These are phyloP conservation scores for Talaromyces sp. DNA, from an alignment of 2,329 filamentous ascomycete species.

Conservation along the genomic window DNA sequence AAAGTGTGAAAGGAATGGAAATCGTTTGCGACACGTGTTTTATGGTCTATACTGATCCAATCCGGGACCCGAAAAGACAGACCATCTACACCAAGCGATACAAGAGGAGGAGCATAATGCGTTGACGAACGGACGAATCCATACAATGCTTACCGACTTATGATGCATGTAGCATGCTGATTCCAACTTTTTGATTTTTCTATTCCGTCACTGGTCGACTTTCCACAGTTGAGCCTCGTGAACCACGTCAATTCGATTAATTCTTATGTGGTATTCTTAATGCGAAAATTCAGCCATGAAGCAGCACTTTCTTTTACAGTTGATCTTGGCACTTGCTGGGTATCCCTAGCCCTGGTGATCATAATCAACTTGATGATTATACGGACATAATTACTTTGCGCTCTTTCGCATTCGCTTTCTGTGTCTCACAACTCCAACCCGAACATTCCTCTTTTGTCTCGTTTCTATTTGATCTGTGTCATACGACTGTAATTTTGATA, in stretches of 20 bases:
- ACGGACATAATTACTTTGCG: constrained; percentile 2
- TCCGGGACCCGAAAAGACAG: background rate
- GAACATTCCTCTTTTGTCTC: background rate
- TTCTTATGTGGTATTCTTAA: background rate
- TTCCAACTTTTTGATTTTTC: background rate
- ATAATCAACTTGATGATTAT: constrained; percentile 3
- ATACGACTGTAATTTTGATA: background rate
- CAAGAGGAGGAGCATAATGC: constrained; percentile 12
- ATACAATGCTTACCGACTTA: constrained; percentile 10
- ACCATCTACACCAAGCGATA: background rate
- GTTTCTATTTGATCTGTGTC: background rate
- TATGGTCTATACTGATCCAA: background rate
- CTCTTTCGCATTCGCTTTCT: background rate
- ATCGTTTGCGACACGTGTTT: background rate
- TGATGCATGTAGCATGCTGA: constrained; percentile 14
- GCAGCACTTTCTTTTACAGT: constrained; percentile 10
- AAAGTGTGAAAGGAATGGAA: background rate
- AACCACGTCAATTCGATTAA: background rate
- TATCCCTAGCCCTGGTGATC: background rate
- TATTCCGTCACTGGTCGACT: background rate
- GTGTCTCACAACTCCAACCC: background rate
- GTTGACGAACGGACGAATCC: constrained; percentile 5
- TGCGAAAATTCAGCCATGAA: constrained; percentile 6
- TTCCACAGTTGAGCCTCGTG: background rate
- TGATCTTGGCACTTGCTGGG: background rate